Evolutionary conservation across 2,329 filamentous ascomycete species (phyloP).

Genomic region (Ceratocystis lukuohia): DNA sequence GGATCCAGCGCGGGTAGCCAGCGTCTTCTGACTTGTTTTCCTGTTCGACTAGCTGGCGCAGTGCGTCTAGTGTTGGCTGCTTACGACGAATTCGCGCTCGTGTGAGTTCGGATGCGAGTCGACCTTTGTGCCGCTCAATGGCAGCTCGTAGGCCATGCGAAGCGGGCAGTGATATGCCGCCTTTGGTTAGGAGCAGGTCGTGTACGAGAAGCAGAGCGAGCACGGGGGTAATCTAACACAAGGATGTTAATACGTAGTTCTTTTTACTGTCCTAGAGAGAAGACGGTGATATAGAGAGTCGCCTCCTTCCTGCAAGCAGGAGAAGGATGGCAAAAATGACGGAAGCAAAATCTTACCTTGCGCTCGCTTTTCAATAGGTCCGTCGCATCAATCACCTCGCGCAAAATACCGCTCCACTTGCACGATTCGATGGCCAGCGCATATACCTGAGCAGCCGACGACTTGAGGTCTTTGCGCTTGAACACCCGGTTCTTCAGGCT

Average conservation of each 20-base stretch:
- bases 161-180: conserved; percentile 67
- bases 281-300: no score
- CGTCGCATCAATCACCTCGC: conserved; percentile 76
- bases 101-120: conserved; percentile 70
- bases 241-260: not conserved
- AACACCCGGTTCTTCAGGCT: conserved; percentile 83
- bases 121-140: conserved; percentile 67
- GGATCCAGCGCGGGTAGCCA: conserved; percentile 76
- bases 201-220: conserved; percentile 74
- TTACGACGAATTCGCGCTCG: conserved; percentile 62
- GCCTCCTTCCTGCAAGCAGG: not conserved
- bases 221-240: conserved; percentile 58
- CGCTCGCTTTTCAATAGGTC: conserved; percentile 65
- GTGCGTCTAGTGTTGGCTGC: conserved; percentile 51
- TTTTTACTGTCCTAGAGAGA: not conserved
- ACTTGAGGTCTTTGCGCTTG: conserved; percentile 58
- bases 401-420: conserved; percentile 80
- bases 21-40: conserved; percentile 37
- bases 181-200: conserved; percentile 70
- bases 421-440: conserved; percentile 74
- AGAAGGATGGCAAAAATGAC: not conserved
- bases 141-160: conserved; percentile 64
- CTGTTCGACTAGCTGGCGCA: conserved; percentile 45
- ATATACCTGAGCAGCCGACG: conserved; percentile 68
- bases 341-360: conserved; percentile 47